Base-by-base conservation (phyloP, 148 eudicot species). In the Vaccinium darrowii region DNA sequence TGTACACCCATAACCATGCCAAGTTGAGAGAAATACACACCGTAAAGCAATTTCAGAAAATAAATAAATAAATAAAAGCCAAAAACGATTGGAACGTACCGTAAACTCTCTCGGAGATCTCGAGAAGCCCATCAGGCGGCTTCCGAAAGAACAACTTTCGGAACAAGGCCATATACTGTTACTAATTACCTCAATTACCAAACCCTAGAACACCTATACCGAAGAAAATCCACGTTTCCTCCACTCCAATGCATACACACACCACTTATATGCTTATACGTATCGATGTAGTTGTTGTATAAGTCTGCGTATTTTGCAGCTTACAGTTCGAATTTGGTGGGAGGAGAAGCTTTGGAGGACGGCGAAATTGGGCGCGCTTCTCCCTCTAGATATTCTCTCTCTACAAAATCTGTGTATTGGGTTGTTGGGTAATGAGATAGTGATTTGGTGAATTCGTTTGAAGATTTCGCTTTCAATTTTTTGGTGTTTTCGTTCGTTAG, bases 41-140 rank as follows among this genome's bases (percentile, higher is more conserved):
- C 0, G 58, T 4, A 54, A 52, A 10, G 27, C 27, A 18, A 76
- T 53, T 8, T 49, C 30, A 36, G 39, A 36, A 36, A 36, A 33
- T 2, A 36, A 47, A 30, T 39, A 65, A 50, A 2, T 2, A 52
- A 67, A 67, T 14, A 16, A 57, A 83, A 39, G 18, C 15, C 9
- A 7, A 67, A 13, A 36, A 60, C 21, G 47, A 19, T n/a, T 7
- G 4, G 36, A 87, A 71, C 75, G 43, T 84, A 94, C 98, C 98
- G 75, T 92, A 95, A 67, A 95, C 91, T 88, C 98, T 84, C 58
- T 94, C 98, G 18, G 90, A 92, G 79, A 95, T 94, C 92, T 95
- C 98, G 8, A 95, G 89, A 60, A 95, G 98, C 62, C 98, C 96
- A 82, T 94, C 98, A n/a, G 96, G 98, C 25, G 98, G 98, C 87